A percentile compares a stretch with the other conserved stretches of the same genome.
Evolutionary conservation across 352 stramenopile genomes (phyloP).

Genomic region (Blastocystis sp.): DNA sequence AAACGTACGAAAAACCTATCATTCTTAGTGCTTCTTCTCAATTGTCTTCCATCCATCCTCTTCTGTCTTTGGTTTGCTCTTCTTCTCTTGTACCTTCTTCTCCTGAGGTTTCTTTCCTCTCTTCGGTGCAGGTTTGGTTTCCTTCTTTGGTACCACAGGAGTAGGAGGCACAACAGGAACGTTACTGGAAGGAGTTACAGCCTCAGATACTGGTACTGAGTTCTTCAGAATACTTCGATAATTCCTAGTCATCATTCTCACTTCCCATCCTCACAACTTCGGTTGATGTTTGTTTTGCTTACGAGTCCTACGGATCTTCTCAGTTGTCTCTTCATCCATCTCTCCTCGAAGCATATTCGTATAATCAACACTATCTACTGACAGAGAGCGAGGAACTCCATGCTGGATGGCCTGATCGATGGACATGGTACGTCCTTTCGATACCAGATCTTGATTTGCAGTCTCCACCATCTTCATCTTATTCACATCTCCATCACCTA

Average conservation of each 20-base stretch:
- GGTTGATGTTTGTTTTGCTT: slow-evolving; percentile 13
- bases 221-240: slow-evolving; percentile 41
- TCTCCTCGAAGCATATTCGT: slow-evolving; percentile 41
- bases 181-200: background rate
- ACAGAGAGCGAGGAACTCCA: slow-evolving; percentile 31
- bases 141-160: background rate
- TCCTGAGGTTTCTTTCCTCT: slow-evolving; percentile 28
- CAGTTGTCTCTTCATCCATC: slow-evolving; percentile 2
- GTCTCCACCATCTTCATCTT: slow-evolving; percentile 1
- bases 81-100: slow-evolving; percentile 54
- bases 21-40: slow-evolving; percentile 55
- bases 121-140: background rate
- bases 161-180: background rate
- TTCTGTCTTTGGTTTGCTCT: slow-evolving; percentile 35
- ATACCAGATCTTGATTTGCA: slow-evolving; percentile 45
- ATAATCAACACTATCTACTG: slow-evolving; percentile 55
- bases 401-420: slow-evolving; percentile 45
- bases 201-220: background rate
- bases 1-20: background rate
- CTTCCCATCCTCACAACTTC: background rate
- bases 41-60: slow-evolving; percentile 30
- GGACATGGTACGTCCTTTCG: slow-evolving; percentile 44
- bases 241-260: background rate
- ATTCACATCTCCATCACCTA: background rate
- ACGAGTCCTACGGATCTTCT: slow-evolving; percentile 4